Evolutionary conservation across 805 yeast genomes (phyloP), one percentile per base, ranked within the genome.

Genomic region (Candida hispaniensis): DNA sequence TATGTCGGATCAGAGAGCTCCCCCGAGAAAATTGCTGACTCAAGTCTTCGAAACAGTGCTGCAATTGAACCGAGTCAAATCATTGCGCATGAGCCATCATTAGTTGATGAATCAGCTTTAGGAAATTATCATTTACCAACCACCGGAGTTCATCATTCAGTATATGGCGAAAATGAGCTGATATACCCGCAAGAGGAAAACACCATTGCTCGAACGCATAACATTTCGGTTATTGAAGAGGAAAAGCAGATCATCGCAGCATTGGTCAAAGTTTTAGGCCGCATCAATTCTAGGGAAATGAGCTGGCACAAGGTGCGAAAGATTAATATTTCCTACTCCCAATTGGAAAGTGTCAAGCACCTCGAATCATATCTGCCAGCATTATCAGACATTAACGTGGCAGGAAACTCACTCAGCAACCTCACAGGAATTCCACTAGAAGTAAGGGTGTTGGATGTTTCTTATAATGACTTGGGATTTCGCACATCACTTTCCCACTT

Each of bases 1-100:
- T n/a, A n/a, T n/a, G n/a, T n/a, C n/a, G n/a, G n/a, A n/a, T n/a
- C n/a, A n/a, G n/a, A n/a, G n/a, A n/a, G n/a, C n/a, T n/a, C n/a
- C n/a, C n/a, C n/a, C n/a, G n/a, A n/a, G n/a, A n/a, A n/a, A n/a
- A n/a, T n/a, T n/a, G 43, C 83, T 81, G 38, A 75, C 80, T n/a
- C 72, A 79, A 15, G 66, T 82, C 19, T 69, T 83, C 40, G 83
- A 85, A 48, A 76, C 82, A 8, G 63, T 86, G 28, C 74, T 86
- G 16, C 80, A 82, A 44, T 60, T 88, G 43, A 71, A 71, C 44
- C 66, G 86, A 24, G 69, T 83, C 6, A 50, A 42, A 7, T 53
- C 56, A 7, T 49, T 52, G n/a, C n/a, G n/a, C n/a, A n/a, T n/a
- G n/a, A n/a, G n/a, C n/a, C n/a, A n/a, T n/a, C n/a, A n/a, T n/a